A percentile compares a stretch with the other conserved stretches of the same genome.
Evolutionary conservation across 805 yeast genomes (phyloP).

Genomic region (Jamesozyma piceae): DNA sequence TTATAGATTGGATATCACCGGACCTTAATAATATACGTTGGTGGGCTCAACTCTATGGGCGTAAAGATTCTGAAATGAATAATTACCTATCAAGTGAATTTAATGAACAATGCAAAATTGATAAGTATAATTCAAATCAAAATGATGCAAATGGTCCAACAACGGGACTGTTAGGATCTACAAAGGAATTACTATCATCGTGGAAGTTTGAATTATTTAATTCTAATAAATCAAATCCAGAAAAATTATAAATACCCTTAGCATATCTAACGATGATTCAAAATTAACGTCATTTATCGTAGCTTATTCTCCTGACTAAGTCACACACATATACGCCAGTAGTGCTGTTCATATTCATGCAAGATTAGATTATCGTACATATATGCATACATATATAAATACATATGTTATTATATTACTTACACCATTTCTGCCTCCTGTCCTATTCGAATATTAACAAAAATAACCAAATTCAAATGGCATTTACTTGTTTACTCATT

Average conservation of each 20-base stretch:
- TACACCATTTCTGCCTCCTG: neutral
- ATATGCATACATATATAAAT: neutral
- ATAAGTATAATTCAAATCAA: neutral
- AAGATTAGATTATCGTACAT: neutral
- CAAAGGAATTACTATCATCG: slow-evolving; percentile 6
- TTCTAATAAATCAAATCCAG: neutral
- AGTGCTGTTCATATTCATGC: neutral
- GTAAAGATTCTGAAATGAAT: slow-evolving; percentile 48
- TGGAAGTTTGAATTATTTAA: slow-evolving; percentile 4
- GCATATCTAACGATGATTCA: neutral
- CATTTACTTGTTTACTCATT: slow-evolving; percentile 3
- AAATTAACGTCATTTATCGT: no score
- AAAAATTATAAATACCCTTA: neutral
- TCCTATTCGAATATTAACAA: neutral
- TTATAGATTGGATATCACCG: slow-evolving; percentile 45
- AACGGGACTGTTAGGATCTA: neutral
- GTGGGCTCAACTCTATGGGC: slow-evolving; percentile 85
- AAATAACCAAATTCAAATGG: neutral
- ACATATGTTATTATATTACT: neutral
- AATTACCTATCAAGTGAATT: neutral
- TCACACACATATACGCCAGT: neutral
- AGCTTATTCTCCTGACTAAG: neutral
- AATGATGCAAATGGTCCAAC: neutral
- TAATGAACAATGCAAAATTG: neutral
- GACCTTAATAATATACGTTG: slow-evolving; percentile 44